Percentiles rank a stretch among this genome's conserved stretches.
These are phyloP conservation scores for Pinus tabuliformis DNA, from an alignment of 75 land plant genomes.

Conservation along the genomic window DNA sequence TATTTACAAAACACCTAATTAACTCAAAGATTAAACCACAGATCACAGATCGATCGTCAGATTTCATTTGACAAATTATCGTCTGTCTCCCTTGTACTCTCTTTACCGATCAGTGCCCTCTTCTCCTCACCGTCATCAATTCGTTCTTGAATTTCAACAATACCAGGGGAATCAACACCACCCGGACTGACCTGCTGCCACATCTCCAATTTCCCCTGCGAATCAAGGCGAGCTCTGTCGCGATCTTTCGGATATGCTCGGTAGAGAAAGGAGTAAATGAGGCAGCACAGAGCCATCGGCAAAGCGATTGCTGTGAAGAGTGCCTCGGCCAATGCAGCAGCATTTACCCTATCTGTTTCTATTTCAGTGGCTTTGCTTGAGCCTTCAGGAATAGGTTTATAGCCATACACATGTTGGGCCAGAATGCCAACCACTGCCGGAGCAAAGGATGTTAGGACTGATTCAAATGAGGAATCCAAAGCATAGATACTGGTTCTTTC, in stretches of 20 bases:
- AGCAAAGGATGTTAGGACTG: constrained; percentile 69
- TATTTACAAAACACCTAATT: too few species aligned
- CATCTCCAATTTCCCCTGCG: constrained; percentile 45
- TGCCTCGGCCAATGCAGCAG: constrained; percentile 67
- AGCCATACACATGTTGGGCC: constrained; percentile 66
- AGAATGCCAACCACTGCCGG: constrained; percentile 71
- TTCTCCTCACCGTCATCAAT: constrained; percentile 30
- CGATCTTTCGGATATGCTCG: constrained; percentile 76
- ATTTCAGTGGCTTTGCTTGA: constrained; percentile 14
- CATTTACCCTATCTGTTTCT: constrained; percentile 61
- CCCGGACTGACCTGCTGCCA: constrained; percentile 8
- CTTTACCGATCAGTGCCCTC: too few species aligned
- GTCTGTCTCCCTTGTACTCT: too few species aligned
- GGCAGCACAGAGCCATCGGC: constrained; percentile 67
- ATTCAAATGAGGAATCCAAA: constrained; percentile 62
- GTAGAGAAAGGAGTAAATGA: constrained; percentile 66
- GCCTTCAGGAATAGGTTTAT: constrained; percentile 37
- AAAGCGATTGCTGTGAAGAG: constrained; percentile 63
- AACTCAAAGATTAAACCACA: too few species aligned
- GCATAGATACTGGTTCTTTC: constrained; percentile 69
- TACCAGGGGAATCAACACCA: constrained; percentile 15
- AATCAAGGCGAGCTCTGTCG: constrained; percentile 50
- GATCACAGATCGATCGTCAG: too few species aligned
- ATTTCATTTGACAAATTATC: too few species aligned
- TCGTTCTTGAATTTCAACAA: constrained; percentile 13